Evolutionary conservation across 257 asterid genomes (phyloP).

Genomic region (Nicotiana tomentosiformis): DNA sequence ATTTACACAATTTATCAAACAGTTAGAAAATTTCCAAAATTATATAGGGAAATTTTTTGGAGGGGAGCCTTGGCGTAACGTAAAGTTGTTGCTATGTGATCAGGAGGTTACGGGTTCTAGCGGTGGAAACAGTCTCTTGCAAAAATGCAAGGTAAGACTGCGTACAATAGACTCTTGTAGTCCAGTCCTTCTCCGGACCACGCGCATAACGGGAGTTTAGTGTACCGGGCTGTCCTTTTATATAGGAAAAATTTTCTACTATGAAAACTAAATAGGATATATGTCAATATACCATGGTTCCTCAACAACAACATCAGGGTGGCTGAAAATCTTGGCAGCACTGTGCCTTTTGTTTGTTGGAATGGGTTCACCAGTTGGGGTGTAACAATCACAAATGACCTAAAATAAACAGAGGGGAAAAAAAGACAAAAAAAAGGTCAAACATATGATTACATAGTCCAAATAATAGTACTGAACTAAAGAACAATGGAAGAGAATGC

Average conservation of each 20-base stretch:
- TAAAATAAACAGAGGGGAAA: not conserved
- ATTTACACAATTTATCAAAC: not conserved
- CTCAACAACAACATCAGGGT: conserved; percentile 70
- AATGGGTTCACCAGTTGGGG: conserved; percentile 94
- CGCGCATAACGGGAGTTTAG: no score
- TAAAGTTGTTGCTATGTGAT: no score
- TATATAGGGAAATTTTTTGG: not conserved
- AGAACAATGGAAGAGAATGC: not conserved
- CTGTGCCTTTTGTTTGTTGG: conserved; percentile 87
- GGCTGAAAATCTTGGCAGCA: conserved; percentile 84
- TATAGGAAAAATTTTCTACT: no score
- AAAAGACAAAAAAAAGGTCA: not conserved
- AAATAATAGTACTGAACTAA: no score
- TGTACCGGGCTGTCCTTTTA: no score
- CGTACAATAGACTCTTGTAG: no score
- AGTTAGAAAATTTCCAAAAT: not conserved
- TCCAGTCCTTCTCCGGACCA: no score
- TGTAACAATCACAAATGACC: conserved; percentile 91
- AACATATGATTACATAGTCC: not conserved
- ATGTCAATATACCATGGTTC: conserved; percentile 12
- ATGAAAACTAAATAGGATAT: not conserved
- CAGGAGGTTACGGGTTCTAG: no score
- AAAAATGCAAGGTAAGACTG: no score
- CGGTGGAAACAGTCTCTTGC: no score
- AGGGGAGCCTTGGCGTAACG: no score